Evolutionary conservation across 2,329 filamentous ascomycete species (phyloP).

Genomic region (Sclerotiophoma versabilis): DNA sequence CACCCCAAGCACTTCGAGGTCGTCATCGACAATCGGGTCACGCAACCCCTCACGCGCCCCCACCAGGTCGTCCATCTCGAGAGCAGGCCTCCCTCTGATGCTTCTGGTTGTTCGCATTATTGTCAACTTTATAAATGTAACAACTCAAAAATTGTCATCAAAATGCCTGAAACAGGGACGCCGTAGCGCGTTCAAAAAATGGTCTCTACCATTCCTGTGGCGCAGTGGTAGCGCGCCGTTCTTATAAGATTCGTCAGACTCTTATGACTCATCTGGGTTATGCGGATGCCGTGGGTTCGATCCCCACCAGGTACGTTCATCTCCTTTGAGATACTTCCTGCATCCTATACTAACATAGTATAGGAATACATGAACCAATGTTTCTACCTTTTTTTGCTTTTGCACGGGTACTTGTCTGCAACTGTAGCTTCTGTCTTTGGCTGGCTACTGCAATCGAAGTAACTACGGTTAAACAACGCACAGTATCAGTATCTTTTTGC

Average conservation of each 20-base stretch:
- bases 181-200: background rate
- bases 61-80: background rate
- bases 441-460: no score
- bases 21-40: background rate
- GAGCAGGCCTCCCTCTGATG: background rate
- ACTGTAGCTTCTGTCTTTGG: no score
- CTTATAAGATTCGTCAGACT: conserved; percentile 53
- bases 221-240: conserved; percentile 60
- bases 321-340: conserved; percentile 7
- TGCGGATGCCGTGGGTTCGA: conserved; percentile 56
- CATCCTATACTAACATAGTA: conserved; percentile 19
- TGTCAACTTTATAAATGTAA: background rate
- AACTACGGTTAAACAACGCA: background rate
- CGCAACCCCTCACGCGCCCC: background rate
- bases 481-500: background rate
- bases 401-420: background rate
- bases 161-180: conserved; percentile 9
- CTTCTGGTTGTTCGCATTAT: background rate
- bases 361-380: conserved; percentile 23
- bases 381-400: conserved; percentile 17
- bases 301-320: conserved; percentile 37
- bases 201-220: conserved; percentile 48
- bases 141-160: background rate
- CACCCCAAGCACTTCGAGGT: conserved; percentile 11
- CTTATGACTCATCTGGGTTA: conserved; percentile 48